Evolutionary conservation across 352 stramenopile genomes (phyloP), one percentile per base, ranked within the genome.

Genomic region (Globisporangium solare): DNA sequence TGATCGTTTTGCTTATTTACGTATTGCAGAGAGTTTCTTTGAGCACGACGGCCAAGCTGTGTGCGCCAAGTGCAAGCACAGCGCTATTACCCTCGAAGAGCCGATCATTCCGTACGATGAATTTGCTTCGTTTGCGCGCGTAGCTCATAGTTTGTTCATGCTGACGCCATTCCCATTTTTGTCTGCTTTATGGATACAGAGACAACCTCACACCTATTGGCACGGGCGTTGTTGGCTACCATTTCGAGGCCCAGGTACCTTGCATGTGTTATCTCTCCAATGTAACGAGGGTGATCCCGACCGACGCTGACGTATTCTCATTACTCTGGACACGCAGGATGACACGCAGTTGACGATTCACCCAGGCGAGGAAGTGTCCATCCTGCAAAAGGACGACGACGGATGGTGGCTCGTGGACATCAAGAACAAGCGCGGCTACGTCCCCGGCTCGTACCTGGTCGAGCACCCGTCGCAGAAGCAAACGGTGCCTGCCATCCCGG

Each of bases 371-470:
- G 74, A 90, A 64, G 71, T 93, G 10, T 64, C 63, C 50, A 89
- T 93, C 47, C 74, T 93, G 21, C 83, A 90, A 49, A 93, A 93
- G 70, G 83, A 93, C 39, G 80, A 90, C 43, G 83, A 93, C 70
- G 83, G 83, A 64, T 93, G 83, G 83, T 93, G 83, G 83, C 70
- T 90, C 48, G 83, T 89, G 40, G 77, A 89, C 24, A 58, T 90
- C 42, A 59, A 72, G 54, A 77, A 73, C 54, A 72, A 86, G 46
- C 83, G 83, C 45, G 83, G 83, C 22, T 93, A 91, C 61, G 83
- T 93, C 12, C 83, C 83, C 17, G 83, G 83, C 14, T 93, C 83
- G 18, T 93, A 93, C 61, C 66, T 93, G 55, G 84, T 93, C 48
- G 83, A 91, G 60, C 75, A 84, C 37, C 80, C 76, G 8, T 66